Conservation (phyloP, 75 land plant genomes). For the Cryptomeria japonica region DNA sequence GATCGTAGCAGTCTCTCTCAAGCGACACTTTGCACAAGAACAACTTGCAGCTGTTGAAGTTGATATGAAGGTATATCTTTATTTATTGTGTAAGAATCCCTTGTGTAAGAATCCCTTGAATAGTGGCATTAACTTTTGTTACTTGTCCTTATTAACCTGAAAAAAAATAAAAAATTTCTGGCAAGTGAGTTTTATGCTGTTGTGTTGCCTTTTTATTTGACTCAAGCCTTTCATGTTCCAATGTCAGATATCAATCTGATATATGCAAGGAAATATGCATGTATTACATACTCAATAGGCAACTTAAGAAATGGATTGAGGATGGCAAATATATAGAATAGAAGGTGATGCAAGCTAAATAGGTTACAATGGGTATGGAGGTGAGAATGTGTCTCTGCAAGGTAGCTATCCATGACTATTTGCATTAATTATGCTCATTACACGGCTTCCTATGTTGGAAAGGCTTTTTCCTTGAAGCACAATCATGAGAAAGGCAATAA, state of each 20-base stretch:
- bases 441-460: background rate
- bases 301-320: background rate
- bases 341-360: too few relatives aligned
- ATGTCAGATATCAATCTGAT: background rate
- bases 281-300: background rate
- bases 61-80: conserved; percentile 59
- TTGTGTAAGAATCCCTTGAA: background rate
- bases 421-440: background rate
- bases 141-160: background rate
- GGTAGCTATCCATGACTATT: background rate
- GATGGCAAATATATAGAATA: background rate
- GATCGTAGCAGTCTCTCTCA: conserved; percentile 42
- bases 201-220: background rate
- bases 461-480: background rate
- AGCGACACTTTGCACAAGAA: conserved; percentile 46
- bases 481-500: too few relatives aligned
- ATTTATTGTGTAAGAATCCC: background rate
- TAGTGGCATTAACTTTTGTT: background rate
- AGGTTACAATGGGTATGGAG: background rate
- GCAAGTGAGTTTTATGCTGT: background rate
- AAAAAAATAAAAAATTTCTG: background rate
- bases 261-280: background rate
- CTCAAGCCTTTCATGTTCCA: background rate
- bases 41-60: conserved; percentile 58
- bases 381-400: too few relatives aligned